phyloP scores from a whole-genome alignment of 129 eudicot species.

The Arctium lappa region DNA sequence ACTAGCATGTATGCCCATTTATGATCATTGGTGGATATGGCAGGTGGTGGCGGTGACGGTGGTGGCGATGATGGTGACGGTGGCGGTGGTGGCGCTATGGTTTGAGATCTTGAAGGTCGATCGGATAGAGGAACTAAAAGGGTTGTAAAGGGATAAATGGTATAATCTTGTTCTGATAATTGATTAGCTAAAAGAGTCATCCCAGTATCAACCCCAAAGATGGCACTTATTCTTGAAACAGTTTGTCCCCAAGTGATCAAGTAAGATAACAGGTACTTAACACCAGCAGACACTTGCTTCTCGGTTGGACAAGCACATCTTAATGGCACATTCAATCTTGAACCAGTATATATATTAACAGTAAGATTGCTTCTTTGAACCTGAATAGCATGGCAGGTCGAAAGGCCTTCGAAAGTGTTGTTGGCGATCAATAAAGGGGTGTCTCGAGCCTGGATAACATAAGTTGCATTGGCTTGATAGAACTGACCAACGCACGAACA shows the following conservation, averaged over 20 bases:
- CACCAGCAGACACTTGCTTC: slow-evolving; percentile 52
- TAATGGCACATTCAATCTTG: slow-evolving; percentile 52
- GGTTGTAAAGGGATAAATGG: slow-evolving; percentile 61
- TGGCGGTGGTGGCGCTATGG: slow-evolving; percentile 50
- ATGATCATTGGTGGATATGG: slow-evolving; percentile 30
- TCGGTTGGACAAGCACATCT: slow-evolving; percentile 88
- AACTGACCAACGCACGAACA: slow-evolving; percentile 85
- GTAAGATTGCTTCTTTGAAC: slow-evolving; percentile 35
- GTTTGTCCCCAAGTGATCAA: slow-evolving; percentile 39
- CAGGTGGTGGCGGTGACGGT: slow-evolving; percentile 24
- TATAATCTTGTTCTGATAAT: slow-evolving; percentile 37
- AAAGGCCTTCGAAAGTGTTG: slow-evolving; percentile 59
- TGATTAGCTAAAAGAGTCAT: slow-evolving; percentile 59
- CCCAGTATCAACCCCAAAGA: slow-evolving; percentile 43
- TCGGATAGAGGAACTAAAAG: slow-evolving; percentile 58
- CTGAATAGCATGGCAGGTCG: slow-evolving; percentile 73
- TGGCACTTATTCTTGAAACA: slow-evolving; percentile 41
- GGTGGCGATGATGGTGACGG: slow-evolving; percentile 43
- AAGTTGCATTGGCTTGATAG: slow-evolving; percentile 62
- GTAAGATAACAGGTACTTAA: slow-evolving; percentile 53
- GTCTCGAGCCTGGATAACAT: slow-evolving; percentile 26
- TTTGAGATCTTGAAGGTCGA: slow-evolving; percentile 48
- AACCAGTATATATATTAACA: slow-evolving; percentile 26
- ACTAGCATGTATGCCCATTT: slow-evolving; percentile 55
- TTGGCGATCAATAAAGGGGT: slow-evolving; percentile 46